Base-by-base conservation (phyloP, 2,329 filamentous ascomycete species). In the Hirsutella rhossiliensis region DNA sequence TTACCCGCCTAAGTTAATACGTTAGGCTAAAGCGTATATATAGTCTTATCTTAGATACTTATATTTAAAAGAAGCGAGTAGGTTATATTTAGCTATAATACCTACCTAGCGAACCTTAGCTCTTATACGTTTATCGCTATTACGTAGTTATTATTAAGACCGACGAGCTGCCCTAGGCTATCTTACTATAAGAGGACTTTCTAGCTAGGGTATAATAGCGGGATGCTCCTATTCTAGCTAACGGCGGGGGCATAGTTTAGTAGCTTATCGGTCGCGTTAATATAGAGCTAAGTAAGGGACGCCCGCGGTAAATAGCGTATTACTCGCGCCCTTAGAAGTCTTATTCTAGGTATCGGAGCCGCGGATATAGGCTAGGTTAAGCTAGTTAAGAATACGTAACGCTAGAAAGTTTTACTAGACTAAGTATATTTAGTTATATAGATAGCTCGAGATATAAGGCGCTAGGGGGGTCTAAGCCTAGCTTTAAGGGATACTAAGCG, bases 361-460 rank as follows among this genome's bases (percentile, higher is more conserved):
- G 44, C 84, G 77, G 58, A 79, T 68, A 23, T 82, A 76, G 47
- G 78, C 78, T 19, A 81, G 73, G 62, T 89, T 90, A 2, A 85
- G 80, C 58, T 90, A 81, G 64, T 90, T 89, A 28, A 83, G 66
- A 41, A 92, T 70, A 52, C 73, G 69, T 15, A 92, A 65, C 0
- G 75, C 72, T 0, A 86, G 87, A 66, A 86, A 89, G 67, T 94
- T 94, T 59, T 90, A 83, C 86, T 87, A 94, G 20, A 79, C 73
- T 28, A 94, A 68, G 7, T 84, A 78, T 1, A 84, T 90, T 52
- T 82, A 78, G 58, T 82, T 78, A 37, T 64, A 65, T 0, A 87
- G 86, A 60, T 87, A 94, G 5, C 73, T 81, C 31, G 76, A 80
- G 60, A 94, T 89, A 62, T 88, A 88, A 0, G 85, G 87, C 0